Evolutionary conservation across 148 eudicot genomes (phyloP), one percentile per base, ranked within the genome.

Genomic region (Fagopyrum tataricum): DNA sequence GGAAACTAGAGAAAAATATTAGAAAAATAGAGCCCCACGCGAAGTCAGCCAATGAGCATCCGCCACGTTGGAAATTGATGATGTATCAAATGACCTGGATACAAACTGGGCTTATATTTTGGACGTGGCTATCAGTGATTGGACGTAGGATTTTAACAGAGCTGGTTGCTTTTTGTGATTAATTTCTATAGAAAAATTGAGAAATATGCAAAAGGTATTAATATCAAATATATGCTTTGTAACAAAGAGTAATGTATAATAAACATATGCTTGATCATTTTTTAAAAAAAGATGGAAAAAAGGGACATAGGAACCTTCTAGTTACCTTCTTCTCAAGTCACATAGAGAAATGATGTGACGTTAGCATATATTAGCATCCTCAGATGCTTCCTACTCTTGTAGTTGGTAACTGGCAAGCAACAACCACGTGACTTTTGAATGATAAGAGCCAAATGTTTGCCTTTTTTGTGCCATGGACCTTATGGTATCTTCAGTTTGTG

Each of bases 261-360:
- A 8, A 5, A 11, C 10, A 47, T 47, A 47, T 47, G 51, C 11
- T 5, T 47, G 51, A 47, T 47, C 51, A 47, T 47, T 9, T 47
- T 31, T 8, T 47, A 8, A n/a, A n/a, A n/a, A n/a, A n/a, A n/a
- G n/a, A 9, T 47, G 37, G 37, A 47, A 7, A n/a, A 15, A 52
- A 52, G 21, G 20, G 58, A 52, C 58, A 52, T 21, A 52, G 58
- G 58, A 52, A 52, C 58, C 58, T 52, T 52, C 58, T 4, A 5
- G 21, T 52, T 52, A 21, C 58, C 58, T 52, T 52, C 58, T n/a
- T 52, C 58, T 52, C 20, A 52, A 52, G 58, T 52, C 58, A 52
- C 23, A 52, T 44, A 31, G 10, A 7, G 51, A 47, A 14, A 47
- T 9, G 14, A 11, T 11, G 51, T 47, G 51, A 47, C 37, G 37